A percentile compares a stretch with the other conserved stretches of the same genome.
Conservation (phyloP, 1,284 basidiomycete genomes). For the Tylopilus orsonianus region DNA sequence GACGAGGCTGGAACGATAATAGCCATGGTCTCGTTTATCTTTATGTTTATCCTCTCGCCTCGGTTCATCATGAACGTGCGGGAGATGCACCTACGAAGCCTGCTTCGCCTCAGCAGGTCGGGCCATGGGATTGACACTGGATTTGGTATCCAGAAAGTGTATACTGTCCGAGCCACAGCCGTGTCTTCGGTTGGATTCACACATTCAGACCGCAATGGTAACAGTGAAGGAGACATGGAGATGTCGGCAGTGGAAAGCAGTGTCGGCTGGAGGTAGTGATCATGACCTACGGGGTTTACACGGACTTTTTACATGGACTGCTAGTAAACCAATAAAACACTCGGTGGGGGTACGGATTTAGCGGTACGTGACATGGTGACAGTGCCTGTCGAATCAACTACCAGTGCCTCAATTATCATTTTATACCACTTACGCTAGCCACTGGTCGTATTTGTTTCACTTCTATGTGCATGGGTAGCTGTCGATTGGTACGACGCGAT, state of each 20-base stretch:
- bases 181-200: not conserved
- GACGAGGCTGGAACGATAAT: not conserved
- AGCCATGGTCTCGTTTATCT: not conserved
- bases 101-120: not conserved
- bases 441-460: too few relatives aligned
- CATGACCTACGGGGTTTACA: not conserved
- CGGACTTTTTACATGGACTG: not conserved
- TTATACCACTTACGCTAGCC: too few relatives aligned
- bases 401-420: too few relatives aligned
- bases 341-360: too few relatives aligned
- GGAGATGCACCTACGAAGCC: conserved; percentile 6
- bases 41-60: conserved; percentile 20
- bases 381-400: too few relatives aligned
- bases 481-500: too few relatives aligned
- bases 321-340: too few relatives aligned
- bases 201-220: not conserved
- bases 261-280: not conserved
- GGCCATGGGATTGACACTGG: conserved; percentile 15
- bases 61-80: conserved; percentile 23
- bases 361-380: too few relatives aligned
- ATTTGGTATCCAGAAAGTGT: conserved; percentile 14
- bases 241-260: conserved; percentile 4
- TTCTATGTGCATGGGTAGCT: too few relatives aligned
- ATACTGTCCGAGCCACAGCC: not conserved
- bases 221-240: conserved; percentile 5